Evolutionary conservation across 2,329 filamentous ascomycete species (phyloP).

Genomic region (Epichloe amarillans): DNA sequence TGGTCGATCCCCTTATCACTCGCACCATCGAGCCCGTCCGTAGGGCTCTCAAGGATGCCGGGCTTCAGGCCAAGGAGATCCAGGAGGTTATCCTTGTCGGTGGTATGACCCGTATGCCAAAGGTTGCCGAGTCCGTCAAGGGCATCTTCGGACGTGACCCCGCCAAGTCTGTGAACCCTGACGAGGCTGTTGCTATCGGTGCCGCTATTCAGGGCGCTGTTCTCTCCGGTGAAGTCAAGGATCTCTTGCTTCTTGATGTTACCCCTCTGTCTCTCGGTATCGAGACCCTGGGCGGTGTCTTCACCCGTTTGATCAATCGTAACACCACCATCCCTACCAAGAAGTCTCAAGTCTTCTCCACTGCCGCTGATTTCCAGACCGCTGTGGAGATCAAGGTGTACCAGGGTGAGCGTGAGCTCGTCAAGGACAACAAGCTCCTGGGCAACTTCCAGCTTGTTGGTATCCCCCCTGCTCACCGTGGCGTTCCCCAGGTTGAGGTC

Average conservation of each 20-base stretch:
- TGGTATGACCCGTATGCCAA: slow-evolving; percentile 99
- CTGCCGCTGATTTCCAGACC: slow-evolving; percentile 94
- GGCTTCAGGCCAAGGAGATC: slow-evolving; percentile 82
- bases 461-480: slow-evolving; percentile 93
- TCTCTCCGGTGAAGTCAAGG: slow-evolving; percentile 90
- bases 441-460: slow-evolving; percentile 99
- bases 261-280: slow-evolving; percentile 95
- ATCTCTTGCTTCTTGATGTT: slow-evolving; percentile 88
- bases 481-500: slow-evolving; percentile 92
- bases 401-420: slow-evolving; percentile 99
- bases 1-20: slow-evolving; percentile 80
- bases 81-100: slow-evolving; percentile 96
- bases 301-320: slow-evolving; percentile 95
- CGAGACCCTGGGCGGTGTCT: slow-evolving; percentile 94
- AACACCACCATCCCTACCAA: slow-evolving; percentile 99
- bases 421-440: slow-evolving; percentile 95
- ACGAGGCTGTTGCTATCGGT: slow-evolving; percentile 96
- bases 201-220: slow-evolving; percentile 95
- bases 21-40: slow-evolving; percentile 84
- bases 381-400: slow-evolving; percentile 99
- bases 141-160: slow-evolving; percentile 91
- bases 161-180: slow-evolving; percentile 96
- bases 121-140: slow-evolving; percentile 94
- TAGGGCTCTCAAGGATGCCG: slow-evolving; percentile 94
- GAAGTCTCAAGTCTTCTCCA: slow-evolving; percentile 98